A percentile compares a stretch with the other conserved stretches of the same genome.
Conservation (phyloP, 148 eudicot species). For the Heliosperma pusillum region DNA sequence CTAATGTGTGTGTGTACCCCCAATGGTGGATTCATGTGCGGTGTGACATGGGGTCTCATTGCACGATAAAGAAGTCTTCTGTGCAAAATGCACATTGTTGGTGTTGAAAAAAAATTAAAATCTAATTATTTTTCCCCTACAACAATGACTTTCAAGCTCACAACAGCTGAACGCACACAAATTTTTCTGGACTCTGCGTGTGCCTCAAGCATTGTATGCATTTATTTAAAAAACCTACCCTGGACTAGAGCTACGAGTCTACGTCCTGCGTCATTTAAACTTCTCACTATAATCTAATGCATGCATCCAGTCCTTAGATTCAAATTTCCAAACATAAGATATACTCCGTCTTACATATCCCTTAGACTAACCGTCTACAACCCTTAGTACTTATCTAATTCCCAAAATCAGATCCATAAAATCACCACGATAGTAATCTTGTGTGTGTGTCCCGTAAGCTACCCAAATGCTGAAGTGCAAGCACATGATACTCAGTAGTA, state of each 20-base stretch:
- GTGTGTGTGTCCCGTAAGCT: neutral
- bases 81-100: too few species aligned
- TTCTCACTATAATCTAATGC: neutral
- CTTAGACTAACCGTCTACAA: neutral
- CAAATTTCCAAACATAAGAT: neutral
- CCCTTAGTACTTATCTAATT: neutral
- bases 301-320: neutral
- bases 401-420: neutral
- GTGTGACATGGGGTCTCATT: too few species aligned
- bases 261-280: neutral
- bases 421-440: neutral
- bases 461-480: conserved; percentile 15
- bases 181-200: neutral
- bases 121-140: too few species aligned
- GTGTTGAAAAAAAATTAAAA: too few species aligned
- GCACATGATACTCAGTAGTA: neutral
- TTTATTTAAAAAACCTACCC: neutral
- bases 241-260: neutral
- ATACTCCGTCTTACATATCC: neutral
- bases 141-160: too few species aligned
- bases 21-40: neutral
- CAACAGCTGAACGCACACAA: neutral
- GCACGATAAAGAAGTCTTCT: too few species aligned
- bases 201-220: neutral
- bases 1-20: neutral